Conservation (phyloP, 352 stramenopile genomes). For the Thraustochytrium sp. region DNA sequence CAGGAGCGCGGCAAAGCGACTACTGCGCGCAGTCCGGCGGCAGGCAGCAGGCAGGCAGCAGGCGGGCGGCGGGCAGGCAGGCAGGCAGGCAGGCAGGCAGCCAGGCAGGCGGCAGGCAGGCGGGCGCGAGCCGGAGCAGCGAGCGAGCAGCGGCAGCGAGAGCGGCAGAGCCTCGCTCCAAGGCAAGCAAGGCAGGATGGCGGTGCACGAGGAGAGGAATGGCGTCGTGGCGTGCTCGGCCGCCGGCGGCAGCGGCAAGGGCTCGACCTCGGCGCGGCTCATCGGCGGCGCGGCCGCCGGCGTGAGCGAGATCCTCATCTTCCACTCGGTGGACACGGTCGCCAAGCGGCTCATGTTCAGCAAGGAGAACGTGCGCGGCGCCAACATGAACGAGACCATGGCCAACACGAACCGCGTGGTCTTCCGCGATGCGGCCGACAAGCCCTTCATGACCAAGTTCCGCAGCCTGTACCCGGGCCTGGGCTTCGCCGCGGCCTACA, state of each 20-base stretch:
- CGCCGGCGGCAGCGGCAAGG: not conserved
- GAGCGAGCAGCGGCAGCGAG: too few species aligned
- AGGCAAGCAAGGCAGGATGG: too few species aligned
- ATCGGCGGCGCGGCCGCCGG: constrained; percentile 81
- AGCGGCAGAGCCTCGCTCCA: too few species aligned
- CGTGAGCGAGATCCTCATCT: constrained; percentile 86
- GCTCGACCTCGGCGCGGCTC: constrained; percentile 53
- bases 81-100: too few species aligned
- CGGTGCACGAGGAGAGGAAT: too few species aligned
- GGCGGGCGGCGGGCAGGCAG: too few species aligned
- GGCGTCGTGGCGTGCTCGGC: constrained; percentile 5
- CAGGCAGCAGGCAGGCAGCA: too few species aligned
- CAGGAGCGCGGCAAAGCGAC: too few species aligned
- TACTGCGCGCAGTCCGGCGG: too few species aligned
- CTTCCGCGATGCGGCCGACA: constrained; percentile 74
- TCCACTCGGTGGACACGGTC: constrained; percentile 89
- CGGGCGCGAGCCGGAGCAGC: too few species aligned
- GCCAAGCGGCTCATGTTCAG: constrained; percentile 90
- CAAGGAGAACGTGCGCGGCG: constrained; percentile 55
- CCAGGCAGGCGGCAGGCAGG: too few species aligned
- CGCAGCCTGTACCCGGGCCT: constrained; percentile 79
- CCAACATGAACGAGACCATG: constrained; percentile 53
- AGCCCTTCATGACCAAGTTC: constrained; percentile 68
- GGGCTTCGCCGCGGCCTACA: constrained; percentile 88
- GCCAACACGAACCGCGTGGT: constrained; percentile 68